Percentiles rank a stretch among this genome's conserved stretches.
Conservation (phyloP, 73 alveolate genomes). For the Diophrys sp. region DNA sequence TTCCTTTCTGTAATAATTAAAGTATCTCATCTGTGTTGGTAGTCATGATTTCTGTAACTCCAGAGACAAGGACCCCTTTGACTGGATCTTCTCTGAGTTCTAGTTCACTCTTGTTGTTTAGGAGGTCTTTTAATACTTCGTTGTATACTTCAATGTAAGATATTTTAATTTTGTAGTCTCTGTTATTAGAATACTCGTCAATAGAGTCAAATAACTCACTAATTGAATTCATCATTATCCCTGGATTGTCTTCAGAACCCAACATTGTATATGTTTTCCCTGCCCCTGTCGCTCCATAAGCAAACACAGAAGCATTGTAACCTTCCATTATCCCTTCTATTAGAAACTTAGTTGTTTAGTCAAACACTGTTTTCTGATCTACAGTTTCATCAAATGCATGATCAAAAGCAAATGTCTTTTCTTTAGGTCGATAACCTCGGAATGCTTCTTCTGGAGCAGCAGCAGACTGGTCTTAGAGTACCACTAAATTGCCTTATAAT, state of each 20-base stretch:
- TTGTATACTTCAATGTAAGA: slow-evolving; percentile 94
- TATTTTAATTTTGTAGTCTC: slow-evolving; percentile 78
- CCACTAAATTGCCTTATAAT: slow-evolving; percentile 75
- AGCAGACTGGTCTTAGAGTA: slow-evolving; percentile 67
- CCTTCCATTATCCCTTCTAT: slow-evolving; percentile 89
- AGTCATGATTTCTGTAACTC: slow-evolving; percentile 86
- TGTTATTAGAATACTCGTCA: slow-evolving; percentile 58
- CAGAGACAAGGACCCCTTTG: slow-evolving; percentile 86
- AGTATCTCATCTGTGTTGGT: slow-evolving; percentile 87
- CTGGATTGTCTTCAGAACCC: slow-evolving; percentile 84
- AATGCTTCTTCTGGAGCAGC: slow-evolving; percentile 71
- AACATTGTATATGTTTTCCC: slow-evolving; percentile 99
- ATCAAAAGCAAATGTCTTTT: slow-evolving; percentile 92
- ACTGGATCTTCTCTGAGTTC: slow-evolving; percentile 95
- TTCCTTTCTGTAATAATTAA: slow-evolving; percentile 70
- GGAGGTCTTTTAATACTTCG: slow-evolving; percentile 87
- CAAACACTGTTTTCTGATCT: slow-evolving; percentile 26
- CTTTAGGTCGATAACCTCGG: slow-evolving; percentile 85
- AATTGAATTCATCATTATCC: slow-evolving; percentile 82
- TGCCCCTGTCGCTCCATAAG: slow-evolving; percentile 98
- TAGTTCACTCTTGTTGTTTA: slow-evolving; percentile 72
- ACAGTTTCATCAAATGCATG: slow-evolving; percentile 83
- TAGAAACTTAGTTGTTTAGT: slow-evolving; percentile 73
- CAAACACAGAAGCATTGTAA: slow-evolving; percentile 95
- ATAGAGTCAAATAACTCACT: slow-evolving; percentile 74